Evolutionary conservation across 768 basidiomycete species (phyloP).

Genomic region (Tricholoma hemisulphureum): DNA sequence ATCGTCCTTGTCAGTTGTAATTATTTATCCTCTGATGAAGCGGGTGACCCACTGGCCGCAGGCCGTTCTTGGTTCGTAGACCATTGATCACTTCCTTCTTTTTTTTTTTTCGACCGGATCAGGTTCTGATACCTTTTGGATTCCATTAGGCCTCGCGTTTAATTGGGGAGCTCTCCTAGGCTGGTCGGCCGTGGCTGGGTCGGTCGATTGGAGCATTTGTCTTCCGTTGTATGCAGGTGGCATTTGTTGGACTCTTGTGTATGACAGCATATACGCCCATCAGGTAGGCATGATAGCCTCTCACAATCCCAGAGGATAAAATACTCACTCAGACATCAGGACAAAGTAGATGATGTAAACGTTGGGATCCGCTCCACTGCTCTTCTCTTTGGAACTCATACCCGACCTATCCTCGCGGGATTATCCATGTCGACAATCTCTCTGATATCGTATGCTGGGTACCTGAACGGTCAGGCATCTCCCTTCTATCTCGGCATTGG

Average conservation of each 20-base stretch:
- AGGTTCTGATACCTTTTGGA: neutral
- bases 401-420: slow-evolving; percentile 70
- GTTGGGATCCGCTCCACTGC: slow-evolving; percentile 94
- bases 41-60: slow-evolving; percentile 97
- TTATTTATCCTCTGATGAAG: slow-evolving; percentile 95
- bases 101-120: neutral
- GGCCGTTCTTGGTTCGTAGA: slow-evolving; percentile 76
- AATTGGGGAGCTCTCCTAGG: slow-evolving; percentile 97
- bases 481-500: slow-evolving; percentile 80
- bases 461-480: slow-evolving; percentile 71
- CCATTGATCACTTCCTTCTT: neutral
- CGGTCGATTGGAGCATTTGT: slow-evolving; percentile 78
- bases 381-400: slow-evolving; percentile 77
- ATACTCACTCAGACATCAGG: slow-evolving; percentile 43
- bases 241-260: slow-evolving; percentile 91
- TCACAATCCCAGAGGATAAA: neutral
- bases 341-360: slow-evolving; percentile 86
- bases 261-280: slow-evolving; percentile 97
- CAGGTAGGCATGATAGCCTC: slow-evolving; percentile 65
- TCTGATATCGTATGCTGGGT: slow-evolving; percentile 74
- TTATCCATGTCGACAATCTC: slow-evolving; percentile 76
- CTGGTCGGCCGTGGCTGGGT: slow-evolving; percentile 89
- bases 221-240: slow-evolving; percentile 89
- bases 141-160: slow-evolving; percentile 75
- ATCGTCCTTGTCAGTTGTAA: slow-evolving; percentile 83